Evolutionary conservation across 345 rosid genomes (phyloP).

Genomic region (Luvunga scandens): DNA sequence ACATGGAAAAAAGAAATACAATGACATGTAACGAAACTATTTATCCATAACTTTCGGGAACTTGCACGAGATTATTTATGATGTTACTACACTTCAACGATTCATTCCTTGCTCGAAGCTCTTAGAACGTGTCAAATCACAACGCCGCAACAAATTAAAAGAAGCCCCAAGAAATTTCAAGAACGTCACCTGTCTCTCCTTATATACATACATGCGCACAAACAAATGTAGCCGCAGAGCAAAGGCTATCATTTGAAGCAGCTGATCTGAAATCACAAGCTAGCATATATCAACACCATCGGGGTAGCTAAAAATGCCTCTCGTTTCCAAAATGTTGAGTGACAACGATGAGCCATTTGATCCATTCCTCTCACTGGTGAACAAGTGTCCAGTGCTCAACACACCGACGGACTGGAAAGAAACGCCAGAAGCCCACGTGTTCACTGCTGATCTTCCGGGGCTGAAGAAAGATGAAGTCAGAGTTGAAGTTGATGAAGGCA

Average conservation of each 20-base stretch:
- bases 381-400: constrained; percentile 48
- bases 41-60: neutral
- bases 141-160: neutral
- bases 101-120: constrained; percentile 6
- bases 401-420: constrained; percentile 49
- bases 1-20: neutral
- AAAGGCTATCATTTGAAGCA: neutral
- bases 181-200: constrained; percentile 5
- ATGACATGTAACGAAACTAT: too few relatives aligned
- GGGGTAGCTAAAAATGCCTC: constrained; percentile 19
- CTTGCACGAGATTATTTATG: neutral
- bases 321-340: constrained; percentile 29
- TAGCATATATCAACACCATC: too few relatives aligned
- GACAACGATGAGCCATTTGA: constrained; percentile 30
- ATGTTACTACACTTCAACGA: neutral
- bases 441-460: constrained; percentile 44
- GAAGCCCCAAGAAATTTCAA: constrained; percentile 38
- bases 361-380: constrained; percentile 48
- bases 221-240: neutral
- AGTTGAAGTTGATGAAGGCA: constrained; percentile 37
- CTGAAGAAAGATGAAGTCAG: constrained; percentile 47
- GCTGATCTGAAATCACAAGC: neutral
- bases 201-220: neutral
- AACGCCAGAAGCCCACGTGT: constrained; percentile 44
- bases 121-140: constrained; percentile 20